A percentile compares a stretch with the other conserved stretches of the same genome.
Evolutionary conservation across 495 filamentous ascomycete species (phyloP).

Genomic region (Aspergillus diversus): DNA sequence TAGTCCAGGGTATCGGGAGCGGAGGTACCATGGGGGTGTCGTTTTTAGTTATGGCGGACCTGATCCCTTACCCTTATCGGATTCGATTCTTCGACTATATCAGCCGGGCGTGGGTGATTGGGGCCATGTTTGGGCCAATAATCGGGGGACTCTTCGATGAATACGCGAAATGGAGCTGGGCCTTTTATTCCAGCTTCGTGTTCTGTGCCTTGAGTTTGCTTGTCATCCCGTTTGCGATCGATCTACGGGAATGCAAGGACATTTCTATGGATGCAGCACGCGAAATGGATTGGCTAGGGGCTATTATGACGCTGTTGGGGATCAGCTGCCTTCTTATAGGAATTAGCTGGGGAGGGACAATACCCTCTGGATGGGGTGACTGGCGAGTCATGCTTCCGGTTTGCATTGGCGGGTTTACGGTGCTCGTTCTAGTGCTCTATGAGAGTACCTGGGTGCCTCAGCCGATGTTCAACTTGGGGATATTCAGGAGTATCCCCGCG

Average conservation of each 20-base stretch:
- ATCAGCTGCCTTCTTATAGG: slow-evolving; percentile 38
- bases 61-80: slow-evolving; percentile 51
- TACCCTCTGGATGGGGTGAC: slow-evolving; percentile 34
- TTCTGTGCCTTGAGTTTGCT: slow-evolving; percentile 43
- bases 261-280: slow-evolving; percentile 33
- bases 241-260: slow-evolving; percentile 31
- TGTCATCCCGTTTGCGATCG: slow-evolving; percentile 40
- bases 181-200: slow-evolving; percentile 49
- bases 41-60: slow-evolving; percentile 68
- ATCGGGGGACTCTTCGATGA: slow-evolving; percentile 44
- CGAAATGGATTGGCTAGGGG: slow-evolving; percentile 44
- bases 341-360: slow-evolving; percentile 40
- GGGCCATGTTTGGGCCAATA: slow-evolving; percentile 41
- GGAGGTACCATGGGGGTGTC: slow-evolving; percentile 68
- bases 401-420: slow-evolving; percentile 48
- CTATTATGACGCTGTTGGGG: slow-evolving; percentile 35
- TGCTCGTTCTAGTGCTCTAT: slow-evolving; percentile 51
- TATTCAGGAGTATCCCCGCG: slow-evolving; percentile 50
- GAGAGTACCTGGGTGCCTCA: slow-evolving; percentile 48
- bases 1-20: slow-evolving; percentile 73
- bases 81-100: slow-evolving; percentile 46
- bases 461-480: slow-evolving; percentile 55
- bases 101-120: slow-evolving; percentile 38
- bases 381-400: slow-evolving; percentile 57
- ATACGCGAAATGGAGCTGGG: slow-evolving; percentile 42